These are phyloP conservation scores for Verticillium zaregamsianum DNA, from an alignment of 2,329 filamentous ascomycete species.

Conservation along the genomic window DNA sequence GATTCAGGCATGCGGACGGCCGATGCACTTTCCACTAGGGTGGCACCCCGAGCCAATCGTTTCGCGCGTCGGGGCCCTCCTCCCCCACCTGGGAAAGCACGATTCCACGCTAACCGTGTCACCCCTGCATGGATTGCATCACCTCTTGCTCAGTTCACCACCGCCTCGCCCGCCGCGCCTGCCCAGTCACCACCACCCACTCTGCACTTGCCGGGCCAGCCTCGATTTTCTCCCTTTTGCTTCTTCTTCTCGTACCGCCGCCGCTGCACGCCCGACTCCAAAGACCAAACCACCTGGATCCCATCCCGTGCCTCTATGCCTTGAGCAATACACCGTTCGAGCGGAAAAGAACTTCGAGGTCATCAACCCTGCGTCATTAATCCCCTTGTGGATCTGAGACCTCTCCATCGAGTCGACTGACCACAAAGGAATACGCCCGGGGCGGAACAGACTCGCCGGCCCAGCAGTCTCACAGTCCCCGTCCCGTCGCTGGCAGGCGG, in stretches of 20 bases:
- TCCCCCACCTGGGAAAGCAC: background rate
- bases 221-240: background rate
- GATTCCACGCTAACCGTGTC: background rate
- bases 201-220: background rate
- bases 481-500: background rate
- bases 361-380: too few species aligned
- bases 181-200: background rate
- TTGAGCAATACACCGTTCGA: too few species aligned
- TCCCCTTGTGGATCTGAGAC: too few species aligned
- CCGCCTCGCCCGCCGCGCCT: background rate
- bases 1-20: background rate
- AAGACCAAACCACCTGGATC: too few species aligned
- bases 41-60: background rate
- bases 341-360: too few species aligned
- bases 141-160: conserved; percentile 7
- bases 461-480: background rate
- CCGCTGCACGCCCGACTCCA: too few species aligned
- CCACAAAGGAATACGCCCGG: background rate
- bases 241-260: too few species aligned
- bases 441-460: background rate
- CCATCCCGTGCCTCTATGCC: too few species aligned
- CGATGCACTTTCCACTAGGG: background rate
- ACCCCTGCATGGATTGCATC: conserved; percentile 16
- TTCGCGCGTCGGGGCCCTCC: background rate
- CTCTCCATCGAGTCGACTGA: background rate